Evolutionary conservation across 192 early-diverging fungal species (phyloP).

Genomic region (Entrophospora sp.): DNA sequence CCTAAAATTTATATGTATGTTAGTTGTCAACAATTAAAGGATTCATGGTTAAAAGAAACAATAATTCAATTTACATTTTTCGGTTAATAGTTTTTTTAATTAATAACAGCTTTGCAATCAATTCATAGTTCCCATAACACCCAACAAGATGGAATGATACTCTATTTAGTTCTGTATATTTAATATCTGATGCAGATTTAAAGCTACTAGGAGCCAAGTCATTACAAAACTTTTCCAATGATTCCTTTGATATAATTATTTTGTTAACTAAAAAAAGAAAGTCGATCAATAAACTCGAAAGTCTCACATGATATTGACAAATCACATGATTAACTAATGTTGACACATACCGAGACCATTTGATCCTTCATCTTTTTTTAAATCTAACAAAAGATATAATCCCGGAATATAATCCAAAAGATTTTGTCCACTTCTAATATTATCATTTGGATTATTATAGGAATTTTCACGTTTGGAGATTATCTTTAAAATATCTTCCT

Average conservation of each 20-base stretch:
- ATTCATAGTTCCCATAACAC: slow-evolving; percentile 7
- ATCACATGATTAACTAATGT: background rate
- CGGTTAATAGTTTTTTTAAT: background rate
- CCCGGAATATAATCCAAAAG: no score
- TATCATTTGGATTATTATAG: no score
- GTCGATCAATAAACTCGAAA: background rate
- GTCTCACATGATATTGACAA: background rate
- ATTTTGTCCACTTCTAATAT: no score
- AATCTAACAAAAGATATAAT: slow-evolving; percentile 7
- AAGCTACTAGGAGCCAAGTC: slow-evolving; percentile 10
- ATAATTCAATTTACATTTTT: slow-evolving; percentile 15
- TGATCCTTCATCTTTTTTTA: slow-evolving; percentile 13
- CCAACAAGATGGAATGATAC: background rate
- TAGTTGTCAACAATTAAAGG: no score
- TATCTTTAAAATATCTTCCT: no score
- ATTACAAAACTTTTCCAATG: slow-evolving; percentile 14
- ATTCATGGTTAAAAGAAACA: no score
- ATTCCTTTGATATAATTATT: background rate
- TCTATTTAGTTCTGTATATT: background rate
- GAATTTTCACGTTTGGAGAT: no score
- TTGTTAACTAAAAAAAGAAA: slow-evolving; percentile 16
- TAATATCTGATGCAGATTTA: slow-evolving; percentile 7
- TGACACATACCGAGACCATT: slow-evolving; percentile 15
- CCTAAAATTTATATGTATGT: no score
- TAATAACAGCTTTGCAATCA: slow-evolving; percentile 16